phyloP scores from a whole-genome alignment of 1,284 basidiomycete species.

The Coniophora puteana region DNA sequence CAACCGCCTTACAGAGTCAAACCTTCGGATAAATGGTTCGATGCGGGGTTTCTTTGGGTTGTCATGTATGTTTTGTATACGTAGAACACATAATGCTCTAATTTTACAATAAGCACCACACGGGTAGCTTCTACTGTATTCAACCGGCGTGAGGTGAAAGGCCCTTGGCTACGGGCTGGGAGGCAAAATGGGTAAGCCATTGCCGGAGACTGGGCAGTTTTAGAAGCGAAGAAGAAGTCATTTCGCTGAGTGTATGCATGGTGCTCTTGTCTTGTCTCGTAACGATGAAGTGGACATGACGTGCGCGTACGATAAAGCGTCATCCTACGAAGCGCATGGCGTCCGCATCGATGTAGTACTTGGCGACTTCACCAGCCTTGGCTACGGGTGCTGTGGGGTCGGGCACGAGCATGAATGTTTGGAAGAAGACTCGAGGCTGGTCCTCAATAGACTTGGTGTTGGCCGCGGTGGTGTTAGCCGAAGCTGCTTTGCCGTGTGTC shows the following conservation, averaged over 20 bases:
- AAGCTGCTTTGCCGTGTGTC: slow-evolving; percentile 60
- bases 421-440: slow-evolving; percentile 79
- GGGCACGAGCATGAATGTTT: slow-evolving; percentile 81
- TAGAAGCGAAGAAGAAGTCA: too few relatives aligned
- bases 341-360: slow-evolving; percentile 76
- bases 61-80: slow-evolving; percentile 12
- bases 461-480: slow-evolving; percentile 51
- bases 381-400: slow-evolving; percentile 61
- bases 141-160: too few relatives aligned
- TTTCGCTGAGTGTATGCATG: too few relatives aligned
- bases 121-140: too few relatives aligned
- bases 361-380: slow-evolving; percentile 67
- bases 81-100: too few relatives aligned
- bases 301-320: slow-evolving; percentile 10
- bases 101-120: too few relatives aligned
- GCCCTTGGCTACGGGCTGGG: too few relatives aligned
- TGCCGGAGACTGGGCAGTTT: too few relatives aligned
- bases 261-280: not conserved
- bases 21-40: slow-evolving; percentile 58
- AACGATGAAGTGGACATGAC: not conserved
- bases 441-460: slow-evolving; percentile 59
- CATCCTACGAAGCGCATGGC: slow-evolving; percentile 75
- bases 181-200: too few relatives aligned
- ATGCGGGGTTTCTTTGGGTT: not conserved
- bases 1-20: slow-evolving; percentile 54